Conservation (phyloP, 2,329 filamentous ascomycete species). For the Cryphonectria parasitica region DNA sequence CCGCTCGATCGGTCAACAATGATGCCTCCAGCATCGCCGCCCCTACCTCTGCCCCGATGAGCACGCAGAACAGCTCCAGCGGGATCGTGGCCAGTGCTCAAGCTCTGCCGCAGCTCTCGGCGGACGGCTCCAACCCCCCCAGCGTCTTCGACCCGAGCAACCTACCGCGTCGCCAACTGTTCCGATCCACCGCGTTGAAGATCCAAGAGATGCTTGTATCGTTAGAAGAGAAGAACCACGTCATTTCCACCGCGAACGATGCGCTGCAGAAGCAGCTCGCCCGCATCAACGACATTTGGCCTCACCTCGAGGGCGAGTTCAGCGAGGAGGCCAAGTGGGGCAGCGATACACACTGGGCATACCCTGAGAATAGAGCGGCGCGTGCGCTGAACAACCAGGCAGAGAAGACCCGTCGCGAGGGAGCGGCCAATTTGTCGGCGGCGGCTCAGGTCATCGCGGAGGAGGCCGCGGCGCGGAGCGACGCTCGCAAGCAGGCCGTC, state of each 20-base stretch:
- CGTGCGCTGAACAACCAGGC: slow-evolving; percentile 64
- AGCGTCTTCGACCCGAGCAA: slow-evolving; percentile 60
- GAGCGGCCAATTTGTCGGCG: slow-evolving; percentile 75
- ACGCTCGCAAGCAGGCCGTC: slow-evolving; percentile 81
- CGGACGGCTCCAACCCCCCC: slow-evolving; percentile 48
- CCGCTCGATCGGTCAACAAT: slow-evolving; percentile 46
- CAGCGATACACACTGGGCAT: slow-evolving; percentile 92
- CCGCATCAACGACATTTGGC: slow-evolving; percentile 85
- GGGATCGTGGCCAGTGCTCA: slow-evolving; percentile 44
- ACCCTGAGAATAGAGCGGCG: slow-evolving; percentile 77
- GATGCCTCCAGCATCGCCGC: slow-evolving; percentile 49
- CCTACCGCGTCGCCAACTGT: slow-evolving; percentile 71
- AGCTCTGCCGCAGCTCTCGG: slow-evolving; percentile 43
- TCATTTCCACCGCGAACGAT: slow-evolving; percentile 89
- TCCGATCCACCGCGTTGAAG: slow-evolving; percentile 75
- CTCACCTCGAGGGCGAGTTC: slow-evolving; percentile 84
- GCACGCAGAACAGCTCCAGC: slow-evolving; percentile 53
- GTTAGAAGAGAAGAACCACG: slow-evolving; percentile 96
- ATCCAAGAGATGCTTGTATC: slow-evolving; percentile 86
- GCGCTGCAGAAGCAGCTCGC: slow-evolving; percentile 82
- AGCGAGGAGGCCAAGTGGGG: slow-evolving; percentile 94
- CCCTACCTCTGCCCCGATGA: slow-evolving; percentile 52
- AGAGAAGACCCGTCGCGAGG: slow-evolving; percentile 78
- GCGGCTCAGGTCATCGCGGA: slow-evolving; percentile 79
- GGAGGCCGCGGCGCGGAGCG: slow-evolving; percentile 80